Percentiles rank a stretch among this genome's conserved stretches.
Evolutionary conservation across 2,329 filamentous ascomycete species (phyloP).

Genomic region (Davidsoniella eucalypti): DNA sequence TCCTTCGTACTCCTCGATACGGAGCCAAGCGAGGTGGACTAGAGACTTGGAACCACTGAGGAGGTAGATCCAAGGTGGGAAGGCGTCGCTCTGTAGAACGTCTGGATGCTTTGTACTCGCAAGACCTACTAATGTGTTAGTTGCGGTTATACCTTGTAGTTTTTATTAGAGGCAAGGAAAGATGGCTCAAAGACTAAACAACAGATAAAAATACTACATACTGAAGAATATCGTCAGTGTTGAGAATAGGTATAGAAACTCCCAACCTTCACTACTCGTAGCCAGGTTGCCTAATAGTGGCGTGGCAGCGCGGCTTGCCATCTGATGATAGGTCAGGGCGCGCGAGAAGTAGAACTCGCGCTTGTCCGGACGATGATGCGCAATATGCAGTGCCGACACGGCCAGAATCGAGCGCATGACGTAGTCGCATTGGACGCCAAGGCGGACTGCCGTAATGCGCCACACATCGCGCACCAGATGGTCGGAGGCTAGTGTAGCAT

Average conservation of each 20-base stretch:
- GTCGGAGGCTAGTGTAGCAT: slow-evolving; percentile 27
- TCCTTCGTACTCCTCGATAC: slow-evolving; percentile 14
- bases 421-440: slow-evolving; percentile 29
- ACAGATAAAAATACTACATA: slow-evolving; percentile 10
- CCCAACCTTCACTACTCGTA: slow-evolving; percentile 15
- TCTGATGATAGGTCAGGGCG: slow-evolving; percentile 17
- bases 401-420: slow-evolving; percentile 33
- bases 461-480: slow-evolving; percentile 26
- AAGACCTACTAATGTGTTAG: slow-evolving; percentile 13
- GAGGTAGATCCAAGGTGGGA: slow-evolving; percentile 21
- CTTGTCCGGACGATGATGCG: slow-evolving; percentile 15
- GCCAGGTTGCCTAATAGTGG: slow-evolving; percentile 16
- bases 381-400: slow-evolving; percentile 32
- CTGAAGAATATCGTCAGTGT: slow-evolving; percentile 21
- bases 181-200: not conserved
- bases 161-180: not conserved
- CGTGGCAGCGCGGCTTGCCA: slow-evolving; percentile 18
- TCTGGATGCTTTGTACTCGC: slow-evolving; percentile 18
- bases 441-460: slow-evolving; percentile 29
- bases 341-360: slow-evolving; percentile 11
- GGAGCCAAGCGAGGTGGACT: slow-evolving; percentile 12
- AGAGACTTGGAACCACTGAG: slow-evolving; percentile 18
- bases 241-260: slow-evolving; percentile 18
- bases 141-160: not conserved
- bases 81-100: slow-evolving; percentile 19